phyloP scores from a whole-genome alignment of 306 rosid genomes.

The Lupinus albus region DNA sequence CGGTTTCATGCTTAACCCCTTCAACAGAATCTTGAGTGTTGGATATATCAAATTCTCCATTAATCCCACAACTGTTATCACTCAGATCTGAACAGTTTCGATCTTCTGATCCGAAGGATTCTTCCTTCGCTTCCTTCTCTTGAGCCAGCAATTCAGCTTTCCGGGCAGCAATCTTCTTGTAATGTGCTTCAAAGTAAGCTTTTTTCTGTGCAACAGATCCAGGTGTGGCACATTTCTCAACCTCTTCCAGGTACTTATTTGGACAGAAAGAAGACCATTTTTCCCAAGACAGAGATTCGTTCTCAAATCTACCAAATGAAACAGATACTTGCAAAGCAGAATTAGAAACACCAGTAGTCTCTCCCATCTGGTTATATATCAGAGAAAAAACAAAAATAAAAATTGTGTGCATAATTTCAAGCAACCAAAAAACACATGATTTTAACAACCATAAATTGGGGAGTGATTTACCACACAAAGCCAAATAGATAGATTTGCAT shows the following conservation, averaged over 20 bases:
- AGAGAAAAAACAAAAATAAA: constrained; percentile 35
- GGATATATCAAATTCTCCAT: constrained; percentile 43
- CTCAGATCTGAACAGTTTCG: constrained; percentile 56
- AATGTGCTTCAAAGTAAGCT: constrained; percentile 96
- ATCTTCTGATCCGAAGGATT: constrained; percentile 48
- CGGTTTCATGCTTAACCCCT: constrained; percentile 38
- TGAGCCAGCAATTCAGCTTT: constrained; percentile 75
- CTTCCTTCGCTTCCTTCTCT: constrained; percentile 58
- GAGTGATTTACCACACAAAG: constrained; percentile 21
- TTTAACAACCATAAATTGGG: constrained; percentile 35
- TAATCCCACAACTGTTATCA: constrained; percentile 22
- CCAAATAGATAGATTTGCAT: constrained; percentile 30
- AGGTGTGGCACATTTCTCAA: constrained; percentile 91
- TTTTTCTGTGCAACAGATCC: constrained; percentile 95
- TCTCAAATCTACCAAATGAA: constrained; percentile 93
- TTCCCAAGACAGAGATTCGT: constrained; percentile 92
- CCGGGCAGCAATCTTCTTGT: constrained; percentile 88
- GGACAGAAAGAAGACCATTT: constrained; percentile 95
- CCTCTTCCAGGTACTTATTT: constrained; percentile 93
- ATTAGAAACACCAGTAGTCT: constrained; percentile 55
- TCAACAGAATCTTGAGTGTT: constrained; percentile 40
- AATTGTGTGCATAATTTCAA: constrained; percentile 40
- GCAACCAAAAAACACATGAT: constrained; percentile 33
- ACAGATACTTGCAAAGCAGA: constrained; percentile 79
- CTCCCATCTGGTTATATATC: constrained; percentile 65